Conservation (phyloP, 495 filamentous ascomycete species). For the Hyphodiscus hymeniophilus region DNA sequence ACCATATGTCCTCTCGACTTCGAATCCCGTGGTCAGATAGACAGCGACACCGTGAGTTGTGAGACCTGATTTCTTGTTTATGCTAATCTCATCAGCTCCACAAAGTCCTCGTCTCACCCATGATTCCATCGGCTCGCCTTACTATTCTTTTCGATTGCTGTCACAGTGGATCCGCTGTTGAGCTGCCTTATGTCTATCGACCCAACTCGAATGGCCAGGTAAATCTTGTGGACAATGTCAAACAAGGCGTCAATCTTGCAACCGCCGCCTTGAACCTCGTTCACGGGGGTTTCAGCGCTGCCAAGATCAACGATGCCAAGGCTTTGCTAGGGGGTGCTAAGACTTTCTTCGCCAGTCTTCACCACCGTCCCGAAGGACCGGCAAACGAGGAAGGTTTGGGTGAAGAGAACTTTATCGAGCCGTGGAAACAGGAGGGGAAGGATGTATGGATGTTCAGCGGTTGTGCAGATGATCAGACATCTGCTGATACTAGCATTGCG, state of each 20-base stretch:
- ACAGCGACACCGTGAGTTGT: conserved; percentile 32
- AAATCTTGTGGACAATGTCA: conserved; percentile 45
- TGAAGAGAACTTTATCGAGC: conserved; percentile 39
- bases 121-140: conserved; percentile 41
- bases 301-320: conserved; percentile 42
- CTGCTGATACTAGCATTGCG: conserved; percentile 48
- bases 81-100: conserved; percentile 32
- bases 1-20: conserved; percentile 52
- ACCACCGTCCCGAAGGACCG: conserved; percentile 31
- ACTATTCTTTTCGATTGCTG: conserved; percentile 56
- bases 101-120: conserved; percentile 40
- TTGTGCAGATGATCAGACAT: conserved; percentile 52
- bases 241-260: conserved; percentile 40
- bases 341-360: conserved; percentile 43
- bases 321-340: conserved; percentile 45
- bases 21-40: conserved; percentile 39
- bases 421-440: conserved; percentile 44
- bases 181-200: conserved; percentile 50
- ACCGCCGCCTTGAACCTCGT: conserved; percentile 37
- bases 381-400: conserved; percentile 41
- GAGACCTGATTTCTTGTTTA: background rate
- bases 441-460: conserved; percentile 55
- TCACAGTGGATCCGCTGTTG: conserved; percentile 52
- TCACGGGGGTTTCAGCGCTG: conserved; percentile 42
- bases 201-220: conserved; percentile 47